phyloP scores from a whole-genome alignment of 2,329 filamentous ascomycete genomes.

The Claviceps sp. region DNA sequence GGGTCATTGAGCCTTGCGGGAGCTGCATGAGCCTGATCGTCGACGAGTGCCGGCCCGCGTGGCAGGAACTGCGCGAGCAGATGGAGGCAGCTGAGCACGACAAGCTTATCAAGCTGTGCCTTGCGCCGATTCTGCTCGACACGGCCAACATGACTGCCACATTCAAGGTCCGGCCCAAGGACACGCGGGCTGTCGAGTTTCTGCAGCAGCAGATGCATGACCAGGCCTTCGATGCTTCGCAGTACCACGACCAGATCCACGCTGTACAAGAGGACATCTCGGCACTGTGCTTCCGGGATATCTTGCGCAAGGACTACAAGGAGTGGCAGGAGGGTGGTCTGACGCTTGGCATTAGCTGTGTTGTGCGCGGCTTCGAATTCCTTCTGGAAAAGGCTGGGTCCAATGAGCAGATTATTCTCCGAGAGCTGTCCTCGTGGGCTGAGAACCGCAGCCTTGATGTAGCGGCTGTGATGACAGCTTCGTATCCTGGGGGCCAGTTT shows the following conservation, averaged over 20 bases:
- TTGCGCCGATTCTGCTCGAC: constrained; percentile 62
- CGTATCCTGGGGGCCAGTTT: constrained; percentile 39
- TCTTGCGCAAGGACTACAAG: constrained; percentile 76
- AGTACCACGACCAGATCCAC: constrained; percentile 46
- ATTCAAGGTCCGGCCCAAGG: constrained; percentile 51
- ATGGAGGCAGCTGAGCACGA: constrained; percentile 24
- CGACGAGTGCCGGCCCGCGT: constrained; percentile 41
- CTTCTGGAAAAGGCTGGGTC: constrained; percentile 40
- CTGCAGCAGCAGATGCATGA: constrained; percentile 37
- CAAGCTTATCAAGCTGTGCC: constrained; percentile 50
- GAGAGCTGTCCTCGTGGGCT: constrained; percentile 37
- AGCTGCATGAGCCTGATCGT: constrained; percentile 63
- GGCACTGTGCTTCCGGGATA: constrained; percentile 45
- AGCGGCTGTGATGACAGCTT: constrained; percentile 57
- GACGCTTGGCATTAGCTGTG: constrained; percentile 52
- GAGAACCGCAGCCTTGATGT: constrained; percentile 47
- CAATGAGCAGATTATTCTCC: constrained; percentile 28
- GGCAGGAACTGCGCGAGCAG: constrained; percentile 35
- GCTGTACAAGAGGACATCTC: constrained; percentile 56
- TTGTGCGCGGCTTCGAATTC: constrained; percentile 49
- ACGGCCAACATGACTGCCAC: constrained; percentile 50
- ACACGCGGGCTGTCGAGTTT: constrained; percentile 42
- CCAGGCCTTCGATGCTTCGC: constrained; percentile 33
- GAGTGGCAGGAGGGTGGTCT: constrained; percentile 49
- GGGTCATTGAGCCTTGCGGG: constrained; percentile 52